phyloP scores from a whole-genome alignment of 2,329 filamentous ascomycete genomes.

The Westerdykella sp. region DNA sequence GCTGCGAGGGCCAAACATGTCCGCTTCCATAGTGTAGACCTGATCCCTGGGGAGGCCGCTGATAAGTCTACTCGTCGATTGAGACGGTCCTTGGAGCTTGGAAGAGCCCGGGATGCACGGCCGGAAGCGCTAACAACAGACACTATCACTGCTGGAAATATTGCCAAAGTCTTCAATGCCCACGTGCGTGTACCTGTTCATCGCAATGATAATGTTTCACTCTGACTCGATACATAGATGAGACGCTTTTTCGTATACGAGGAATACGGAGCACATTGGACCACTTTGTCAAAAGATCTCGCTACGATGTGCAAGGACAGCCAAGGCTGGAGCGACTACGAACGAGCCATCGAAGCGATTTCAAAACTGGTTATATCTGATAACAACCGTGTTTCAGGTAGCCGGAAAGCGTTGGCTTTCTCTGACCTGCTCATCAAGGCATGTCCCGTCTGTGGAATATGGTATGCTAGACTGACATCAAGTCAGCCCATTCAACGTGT shows the following conservation, averaged over 20 bases:
- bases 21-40: conserved; percentile 45
- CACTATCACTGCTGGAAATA: conserved; percentile 48
- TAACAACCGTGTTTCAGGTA: conserved; percentile 56
- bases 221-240: conserved; percentile 50
- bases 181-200: conserved; percentile 38
- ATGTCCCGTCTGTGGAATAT: conserved; percentile 7
- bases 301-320: conserved; percentile 61
- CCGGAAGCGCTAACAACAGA: conserved; percentile 42
- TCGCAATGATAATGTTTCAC: conserved; percentile 37
- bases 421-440: conserved; percentile 89
- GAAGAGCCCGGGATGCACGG: conserved; percentile 36
- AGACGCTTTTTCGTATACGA: conserved; percentile 80
- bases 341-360: conserved; percentile 77
- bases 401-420: conserved; percentile 72
- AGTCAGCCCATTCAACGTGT: conserved; percentile 80
- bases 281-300: conserved; percentile 74
- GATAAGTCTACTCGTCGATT: conserved; percentile 31
- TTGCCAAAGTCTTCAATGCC: conserved; percentile 50
- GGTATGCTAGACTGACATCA: conserved; percentile 1
- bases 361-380: conserved; percentile 67
- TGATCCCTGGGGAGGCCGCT: conserved; percentile 35
- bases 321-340: conserved; percentile 70
- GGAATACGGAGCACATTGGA: conserved; percentile 86
- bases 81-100: conserved; percentile 44
- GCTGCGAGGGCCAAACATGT: conserved; percentile 39